These are phyloP conservation scores for Barnettozyma hawaiiensis DNA, from an alignment of 1,139 yeast genomes.

Conservation along the genomic window DNA sequence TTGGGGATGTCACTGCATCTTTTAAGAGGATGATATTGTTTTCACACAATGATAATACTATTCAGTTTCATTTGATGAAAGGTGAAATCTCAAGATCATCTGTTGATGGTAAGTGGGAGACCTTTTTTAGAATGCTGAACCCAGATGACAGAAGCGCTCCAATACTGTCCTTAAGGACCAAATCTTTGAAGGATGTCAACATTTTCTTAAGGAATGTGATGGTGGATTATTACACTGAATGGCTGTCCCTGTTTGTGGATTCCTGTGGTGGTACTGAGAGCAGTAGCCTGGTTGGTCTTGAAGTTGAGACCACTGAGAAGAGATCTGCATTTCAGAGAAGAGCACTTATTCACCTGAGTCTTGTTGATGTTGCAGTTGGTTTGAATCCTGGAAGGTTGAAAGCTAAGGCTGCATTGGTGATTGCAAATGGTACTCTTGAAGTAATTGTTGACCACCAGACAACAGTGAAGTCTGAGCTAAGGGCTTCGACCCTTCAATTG, in stretches of 20 bases:
- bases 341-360: conserved; percentile 39
- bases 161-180: conserved; percentile 28
- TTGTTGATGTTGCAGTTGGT: conserved; percentile 51
- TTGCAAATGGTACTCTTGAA: conserved; percentile 51
- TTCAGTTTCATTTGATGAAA: conserved; percentile 28
- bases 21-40: conserved; percentile 31
- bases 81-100: conserved; percentile 24
- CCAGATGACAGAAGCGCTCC: conserved; percentile 32
- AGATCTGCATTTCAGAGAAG: conserved; percentile 8
- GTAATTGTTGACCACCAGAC: conserved; percentile 34
- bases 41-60: conserved; percentile 31
- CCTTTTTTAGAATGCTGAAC: conserved; percentile 30
- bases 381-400: conserved; percentile 52
- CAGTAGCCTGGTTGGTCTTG: conserved; percentile 2
- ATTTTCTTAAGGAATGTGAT: conserved; percentile 40
- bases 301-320: conserved; percentile 5
- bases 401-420: conserved; percentile 46
- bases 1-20: conserved; percentile 40
- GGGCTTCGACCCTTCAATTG: conserved; percentile 42
- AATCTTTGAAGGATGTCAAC: conserved; percentile 29
- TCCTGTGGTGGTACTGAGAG: conserved; percentile 4
- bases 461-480: conserved; percentile 39
- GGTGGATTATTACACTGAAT: conserved; percentile 49
- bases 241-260: conserved; percentile 36
- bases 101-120: conserved; percentile 23